Evolutionary conservation across 2,329 filamentous ascomycete species (phyloP), one percentile per base, ranked within the genome.

Genomic region (Colletotrichum trifolii): DNA sequence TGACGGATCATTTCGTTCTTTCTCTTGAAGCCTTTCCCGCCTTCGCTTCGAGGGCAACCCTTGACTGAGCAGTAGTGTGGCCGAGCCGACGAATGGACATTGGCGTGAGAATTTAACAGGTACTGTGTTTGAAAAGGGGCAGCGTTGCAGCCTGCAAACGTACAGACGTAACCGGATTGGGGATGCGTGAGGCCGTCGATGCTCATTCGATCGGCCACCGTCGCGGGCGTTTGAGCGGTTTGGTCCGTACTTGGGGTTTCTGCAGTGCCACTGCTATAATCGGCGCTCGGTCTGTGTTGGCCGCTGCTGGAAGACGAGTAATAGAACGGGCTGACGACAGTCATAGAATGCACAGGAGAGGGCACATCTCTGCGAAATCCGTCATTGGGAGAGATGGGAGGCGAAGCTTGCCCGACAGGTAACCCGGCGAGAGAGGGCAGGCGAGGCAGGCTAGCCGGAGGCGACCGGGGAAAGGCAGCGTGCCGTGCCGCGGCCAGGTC

Each of bases 91-190:
- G 88, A 91, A 75, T 91, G 89, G 4, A 91, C 89, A 68, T 91
- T 91, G 56, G 89, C 88, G 72, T 95, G 92, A 1, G 92, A 95
- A 75, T 93, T 95, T 25, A 95, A 80, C 9, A 95, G 82, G 77
- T 89, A 89, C 71, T 89, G 88, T 0, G 92, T 96, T 71, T 93
- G 90, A 70, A 96, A 96, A 0, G 92, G 89, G 36, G 83, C 77
- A 2, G 92, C 91, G 42, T 76, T 91, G 74, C 92, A 96, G 8
- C 89, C 90, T 8, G 82, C 70, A 54, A 80, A 79, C 71, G 77
- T 82, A 74, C 91, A 94, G 49, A 85, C 78, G 72, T 85, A 91
- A 4, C 77, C 77, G 17, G 83, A 85, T 42, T 80, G 77, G 4
- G 84, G 83, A 71, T 82, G 85, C 10, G 84, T 85, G 59, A 87